Percentiles rank a stretch among this genome's conserved stretches.
Conservation (phyloP, 768 basidiomycete species). For the Suillus subluteus region DNA sequence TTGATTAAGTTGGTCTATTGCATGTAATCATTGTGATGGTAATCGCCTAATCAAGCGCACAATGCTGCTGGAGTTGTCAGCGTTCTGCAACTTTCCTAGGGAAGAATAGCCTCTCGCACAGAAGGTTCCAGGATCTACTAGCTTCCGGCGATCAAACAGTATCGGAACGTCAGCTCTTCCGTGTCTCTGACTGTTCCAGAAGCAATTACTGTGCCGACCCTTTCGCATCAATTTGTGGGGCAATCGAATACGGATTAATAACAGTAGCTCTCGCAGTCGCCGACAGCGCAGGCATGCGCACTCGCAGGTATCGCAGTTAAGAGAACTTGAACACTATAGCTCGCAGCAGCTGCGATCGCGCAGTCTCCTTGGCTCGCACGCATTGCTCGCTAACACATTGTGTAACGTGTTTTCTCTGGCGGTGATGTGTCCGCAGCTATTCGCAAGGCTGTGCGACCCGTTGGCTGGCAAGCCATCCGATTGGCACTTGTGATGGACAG, state of each 20-base stretch:
- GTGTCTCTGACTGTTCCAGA: neutral
- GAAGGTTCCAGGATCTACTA: neutral
- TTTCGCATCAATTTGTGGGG: neutral
- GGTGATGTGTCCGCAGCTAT: neutral
- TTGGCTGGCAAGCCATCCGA: neutral
- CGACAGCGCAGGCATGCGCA: neutral
- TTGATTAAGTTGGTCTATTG: neutral
- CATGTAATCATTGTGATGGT: neutral
- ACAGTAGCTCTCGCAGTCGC: neutral
- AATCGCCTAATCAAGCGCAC: neutral
- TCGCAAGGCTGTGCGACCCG: neutral
- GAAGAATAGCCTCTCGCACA: neutral
- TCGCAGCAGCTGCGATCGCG: neutral
- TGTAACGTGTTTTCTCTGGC: neutral
- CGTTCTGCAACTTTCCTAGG: neutral
- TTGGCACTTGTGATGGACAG: neutral
- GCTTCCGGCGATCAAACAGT: neutral
- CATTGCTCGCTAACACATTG: neutral
- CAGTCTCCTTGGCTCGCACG: neutral
- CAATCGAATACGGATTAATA: neutral
- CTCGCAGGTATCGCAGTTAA: constrained; percentile 3
- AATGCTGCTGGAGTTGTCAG: neutral
- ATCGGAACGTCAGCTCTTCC: neutral
- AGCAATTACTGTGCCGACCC: neutral
- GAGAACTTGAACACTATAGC: neutral